Conservation (phyloP, 1,139 yeast species). For the Candida sanyaensis region DNA sequence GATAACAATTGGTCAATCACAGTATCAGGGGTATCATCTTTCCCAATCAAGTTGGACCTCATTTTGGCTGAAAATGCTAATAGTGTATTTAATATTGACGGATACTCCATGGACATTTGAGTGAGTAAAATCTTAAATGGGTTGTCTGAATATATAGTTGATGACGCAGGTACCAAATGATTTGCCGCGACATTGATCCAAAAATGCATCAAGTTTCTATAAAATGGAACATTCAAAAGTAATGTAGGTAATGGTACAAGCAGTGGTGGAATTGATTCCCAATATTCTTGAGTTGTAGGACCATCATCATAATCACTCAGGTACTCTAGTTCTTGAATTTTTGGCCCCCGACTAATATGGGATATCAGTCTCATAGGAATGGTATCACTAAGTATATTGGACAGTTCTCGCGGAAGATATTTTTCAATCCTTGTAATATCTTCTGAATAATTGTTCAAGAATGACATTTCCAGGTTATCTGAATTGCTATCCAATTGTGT, state of each 20-base stretch:
- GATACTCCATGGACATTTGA: conserved; percentile 64
- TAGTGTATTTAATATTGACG: conserved; percentile 59
- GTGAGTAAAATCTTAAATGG: conserved; percentile 71
- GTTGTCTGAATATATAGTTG: conserved; percentile 55
- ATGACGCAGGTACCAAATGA: conserved; percentile 70
- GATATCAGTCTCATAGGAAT: conserved; percentile 9
- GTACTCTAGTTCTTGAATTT: background rate
- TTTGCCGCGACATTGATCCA: conserved; percentile 65
- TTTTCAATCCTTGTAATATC: conserved; percentile 25
- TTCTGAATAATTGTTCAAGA: conserved; percentile 20
- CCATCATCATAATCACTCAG: background rate
- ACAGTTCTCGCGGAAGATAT: conserved; percentile 14
- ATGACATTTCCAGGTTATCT: conserved; percentile 9
- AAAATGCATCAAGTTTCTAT: conserved; percentile 61
- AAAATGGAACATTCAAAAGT: conserved; percentile 57
- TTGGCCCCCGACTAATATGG: background rate
- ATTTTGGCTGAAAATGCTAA: conserved; percentile 70
- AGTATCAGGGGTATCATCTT: conserved; percentile 40
- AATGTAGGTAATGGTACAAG: conserved; percentile 60
- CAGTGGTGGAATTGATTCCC: conserved; percentile 44
- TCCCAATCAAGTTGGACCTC: conserved; percentile 33
- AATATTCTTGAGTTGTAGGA: background rate
- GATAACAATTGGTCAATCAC: conserved; percentile 54
- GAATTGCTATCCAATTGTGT: background rate
- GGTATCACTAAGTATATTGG: conserved; percentile 9